Evolutionary conservation across 2,329 filamentous ascomycete genomes (phyloP).

Genomic region (Coniochaeta hoffmannii): DNA sequence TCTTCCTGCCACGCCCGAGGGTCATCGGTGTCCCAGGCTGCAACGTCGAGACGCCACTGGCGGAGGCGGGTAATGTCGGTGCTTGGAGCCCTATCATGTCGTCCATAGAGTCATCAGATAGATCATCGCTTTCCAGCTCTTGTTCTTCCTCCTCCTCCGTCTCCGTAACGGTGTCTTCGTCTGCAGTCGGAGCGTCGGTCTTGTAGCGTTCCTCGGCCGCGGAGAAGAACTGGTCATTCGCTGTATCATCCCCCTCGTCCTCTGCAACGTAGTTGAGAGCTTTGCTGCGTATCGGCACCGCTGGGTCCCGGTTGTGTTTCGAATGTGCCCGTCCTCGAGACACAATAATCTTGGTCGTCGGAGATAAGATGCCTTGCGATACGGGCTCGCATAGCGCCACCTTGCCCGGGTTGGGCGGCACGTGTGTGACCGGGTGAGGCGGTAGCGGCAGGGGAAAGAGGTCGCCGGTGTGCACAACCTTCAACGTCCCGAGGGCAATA

Average conservation of each 20-base stretch:
- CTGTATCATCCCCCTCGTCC: slow-evolving; percentile 69
- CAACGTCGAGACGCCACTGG: slow-evolving; percentile 72
- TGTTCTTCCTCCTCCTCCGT: slow-evolving; percentile 54
- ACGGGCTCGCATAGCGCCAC: slow-evolving; percentile 94
- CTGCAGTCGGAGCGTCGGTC: slow-evolving; percentile 42
- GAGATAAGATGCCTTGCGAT: slow-evolving; percentile 71
- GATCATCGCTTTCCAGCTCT: slow-evolving; percentile 61
- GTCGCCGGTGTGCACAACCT: slow-evolving; percentile 78
- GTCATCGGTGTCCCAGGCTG: slow-evolving; percentile 77
- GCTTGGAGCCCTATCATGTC: slow-evolving; percentile 87
- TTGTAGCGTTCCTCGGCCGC: slow-evolving; percentile 73
- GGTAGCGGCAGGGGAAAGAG: slow-evolving; percentile 69
- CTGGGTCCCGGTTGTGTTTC: slow-evolving; percentile 42
- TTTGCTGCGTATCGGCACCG: slow-evolving; percentile 39
- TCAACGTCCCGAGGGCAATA: slow-evolving; percentile 63
- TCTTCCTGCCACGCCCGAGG: slow-evolving; percentile 53
- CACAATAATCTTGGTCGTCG: slow-evolving; percentile 77
- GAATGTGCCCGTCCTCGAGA: slow-evolving; percentile 53
- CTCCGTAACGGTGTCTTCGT: slow-evolving; percentile 48
- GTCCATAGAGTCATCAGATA: slow-evolving; percentile 87
- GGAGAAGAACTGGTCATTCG: slow-evolving; percentile 88
- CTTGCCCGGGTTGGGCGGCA: slow-evolving; percentile 74
- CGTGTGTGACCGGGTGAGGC: slow-evolving; percentile 80
- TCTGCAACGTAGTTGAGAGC: slow-evolving; percentile 51
- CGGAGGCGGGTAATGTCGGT: slow-evolving; percentile 67